Evolutionary conservation across 2,329 filamentous ascomycete species (phyloP), one percentile per base, ranked within the genome.

Genomic region (Clarireedia paspali): DNA sequence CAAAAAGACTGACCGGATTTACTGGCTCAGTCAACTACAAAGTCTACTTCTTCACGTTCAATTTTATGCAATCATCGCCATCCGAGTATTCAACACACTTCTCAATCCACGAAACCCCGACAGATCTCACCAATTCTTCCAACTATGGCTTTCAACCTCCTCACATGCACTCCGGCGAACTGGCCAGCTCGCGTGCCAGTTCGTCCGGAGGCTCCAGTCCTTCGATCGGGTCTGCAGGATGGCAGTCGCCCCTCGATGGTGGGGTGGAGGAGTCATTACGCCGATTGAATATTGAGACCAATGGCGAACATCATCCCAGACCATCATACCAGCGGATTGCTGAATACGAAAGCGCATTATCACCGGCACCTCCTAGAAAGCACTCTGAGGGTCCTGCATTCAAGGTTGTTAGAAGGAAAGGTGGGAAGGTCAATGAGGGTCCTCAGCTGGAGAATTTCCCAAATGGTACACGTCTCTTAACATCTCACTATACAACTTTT

Each of bases 11-110:
- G 67, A 68, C 66, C 67, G 66, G 65, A 65, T 46, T 58, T 51
- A 55, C 65, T 65, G 67, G 68, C 62, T 68, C 67, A 70, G 68
- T 69, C 68, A 64, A 60, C 57, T 27, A 46, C 56, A 44, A 42
- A 45, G 59, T 53, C 57, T 42, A 57, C 40, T 47, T 60, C 48
- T 55, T 53, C 30, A 62, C 67, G 70, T 70, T 69, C 70, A 76
- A 71, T 81, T 85, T 79, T 82, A 85, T 85, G 82, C 82, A 84
- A 75, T 75, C 74, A 78, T 79, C 77, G 76, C 74, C 74, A 62
- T 67, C 67, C 65, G 73, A 76, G 69, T 72, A 67, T 76, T 71
- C 73, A 71, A 68, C 73, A 72, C 68, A 68, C 63, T 67, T 66
- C 66, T 69, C 66, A 62, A 72, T 72, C 60, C 65, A 70, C 63